Evolutionary conservation across 148 eudicot genomes (phyloP).

Genomic region (Cornus suecica): DNA sequence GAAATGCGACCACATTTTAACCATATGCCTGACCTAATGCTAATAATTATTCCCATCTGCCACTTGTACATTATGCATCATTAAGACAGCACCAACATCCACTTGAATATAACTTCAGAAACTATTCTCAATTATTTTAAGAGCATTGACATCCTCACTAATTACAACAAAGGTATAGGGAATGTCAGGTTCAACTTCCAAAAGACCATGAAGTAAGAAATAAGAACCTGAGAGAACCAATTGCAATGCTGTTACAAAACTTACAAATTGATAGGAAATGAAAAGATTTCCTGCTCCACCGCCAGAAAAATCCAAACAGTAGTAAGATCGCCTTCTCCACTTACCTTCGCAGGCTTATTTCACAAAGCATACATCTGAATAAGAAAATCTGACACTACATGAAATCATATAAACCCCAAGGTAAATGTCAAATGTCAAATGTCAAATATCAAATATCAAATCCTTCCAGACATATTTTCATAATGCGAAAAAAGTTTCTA

Average conservation of each 20-base stretch:
- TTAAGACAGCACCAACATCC: too few species aligned
- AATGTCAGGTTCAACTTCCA: not conserved
- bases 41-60: too few species aligned
- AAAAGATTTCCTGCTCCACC: not conserved
- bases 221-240: not conserved
- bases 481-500: not conserved
- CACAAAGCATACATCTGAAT: not conserved
- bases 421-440: not conserved
- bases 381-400: not conserved
- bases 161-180: not conserved
- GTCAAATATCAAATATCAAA: not conserved
- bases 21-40: too few species aligned
- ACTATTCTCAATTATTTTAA: too few species aligned
- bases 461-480: not conserved
- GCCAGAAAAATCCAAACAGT: not conserved
- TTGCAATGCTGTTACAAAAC: not conserved
- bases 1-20: too few species aligned
- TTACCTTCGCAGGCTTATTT: not conserved
- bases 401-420: slow-evolving; percentile 5
- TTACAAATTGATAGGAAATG: not conserved
- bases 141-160: too few species aligned
- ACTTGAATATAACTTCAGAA: too few species aligned
- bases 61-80: too few species aligned
- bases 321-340: not conserved
- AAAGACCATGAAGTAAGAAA: not conserved